Evolutionary conservation across 768 basidiomycete genomes (phyloP), one percentile per base, ranked within the genome.

Genomic region (Lentinula lateritia): DNA sequence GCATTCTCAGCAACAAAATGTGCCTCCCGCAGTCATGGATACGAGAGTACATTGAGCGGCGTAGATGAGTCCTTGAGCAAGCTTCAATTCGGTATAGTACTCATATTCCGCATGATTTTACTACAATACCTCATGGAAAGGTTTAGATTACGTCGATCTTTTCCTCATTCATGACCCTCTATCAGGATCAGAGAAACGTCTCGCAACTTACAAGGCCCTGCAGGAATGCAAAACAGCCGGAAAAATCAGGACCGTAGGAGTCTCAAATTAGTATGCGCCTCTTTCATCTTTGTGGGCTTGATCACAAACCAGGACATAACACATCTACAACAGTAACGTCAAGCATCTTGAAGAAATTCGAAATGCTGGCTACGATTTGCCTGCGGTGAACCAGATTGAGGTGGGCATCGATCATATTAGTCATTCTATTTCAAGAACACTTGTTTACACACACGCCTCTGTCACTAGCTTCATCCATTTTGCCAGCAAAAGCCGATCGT

Each of bases 401-500:
- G 91, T 85, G 67, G 38, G 75, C 23, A 34, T 18, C 10, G 35
- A 39, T 9, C 52, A 34, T 52, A 23, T 48, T 8, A 23, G 13
- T 15, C 16, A 43, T 6, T 16, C 62, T 35, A 42, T 34, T 15
- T 4, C 3, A 28, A 23, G 38, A 28, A 32, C 18, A n/a, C 54
- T 38, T 18, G 8, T n/a, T 61, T 23, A 23, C 15, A 52, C 15
- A 52, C 52, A 36, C 28, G 23, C 13, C n/a, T 50, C 50, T 48
- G 56, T 23, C 50, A 41, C n/a, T 66, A 92, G 90, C 76, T 93
- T 18, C 91, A 93, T 64, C 91, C 92, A 0, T 80, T 87, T 62
- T 93, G 90, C 72, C 93, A 94, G 69, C 92, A 94, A 67, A 81
- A 78, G 45, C 79, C 84, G 6, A 91, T 95, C 60, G 90, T 90